phyloP scores from a whole-genome alignment of 2,329 filamentous ascomycete species.

The Zasmidium cellare region DNA sequence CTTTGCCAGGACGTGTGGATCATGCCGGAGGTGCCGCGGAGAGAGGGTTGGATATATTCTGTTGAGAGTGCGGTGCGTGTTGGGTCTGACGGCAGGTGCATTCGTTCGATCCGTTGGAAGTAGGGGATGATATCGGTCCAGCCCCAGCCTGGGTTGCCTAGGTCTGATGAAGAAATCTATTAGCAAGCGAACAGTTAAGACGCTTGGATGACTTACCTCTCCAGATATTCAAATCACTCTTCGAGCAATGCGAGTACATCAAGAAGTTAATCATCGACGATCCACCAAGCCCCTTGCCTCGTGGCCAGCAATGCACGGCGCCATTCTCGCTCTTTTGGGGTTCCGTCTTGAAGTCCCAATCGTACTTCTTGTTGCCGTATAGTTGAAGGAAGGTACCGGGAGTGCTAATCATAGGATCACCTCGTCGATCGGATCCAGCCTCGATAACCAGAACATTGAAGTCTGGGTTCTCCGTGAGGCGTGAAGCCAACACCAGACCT shows the following conservation, averaged over 20 bases:
- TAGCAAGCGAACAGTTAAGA: neutral
- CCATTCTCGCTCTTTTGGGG: constrained; percentile 13
- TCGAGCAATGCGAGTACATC: constrained; percentile 1
- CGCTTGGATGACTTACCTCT: neutral
- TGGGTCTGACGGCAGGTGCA: neutral
- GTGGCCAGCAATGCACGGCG: constrained; percentile 12
- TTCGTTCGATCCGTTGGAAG: constrained; percentile 4
- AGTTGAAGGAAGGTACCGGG: constrained; percentile 31
- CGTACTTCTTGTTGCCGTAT: constrained; percentile 32
- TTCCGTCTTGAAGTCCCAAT: constrained; percentile 21
- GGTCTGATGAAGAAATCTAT: neutral
- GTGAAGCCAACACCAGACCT: constrained; percentile 27
- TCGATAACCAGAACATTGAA: constrained; percentile 33
- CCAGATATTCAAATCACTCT: neutral
- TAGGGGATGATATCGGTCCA: constrained; percentile 21
- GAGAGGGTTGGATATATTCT: constrained; percentile 1
- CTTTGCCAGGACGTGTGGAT: neutral
- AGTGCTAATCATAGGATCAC: constrained; percentile 30
- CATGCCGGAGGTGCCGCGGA: neutral
- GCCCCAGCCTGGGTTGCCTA: constrained; percentile 28
- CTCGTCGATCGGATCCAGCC: constrained; percentile 21
- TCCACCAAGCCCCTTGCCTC: constrained; percentile 39
- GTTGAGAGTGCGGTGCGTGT: neutral
- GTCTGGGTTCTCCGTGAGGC: constrained; percentile 26
- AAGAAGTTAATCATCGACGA: constrained; percentile 35